Evolutionary conservation across 2,329 filamentous ascomycete species (phyloP).

Genomic region (Aspergillus brunneoviolaceus): DNA sequence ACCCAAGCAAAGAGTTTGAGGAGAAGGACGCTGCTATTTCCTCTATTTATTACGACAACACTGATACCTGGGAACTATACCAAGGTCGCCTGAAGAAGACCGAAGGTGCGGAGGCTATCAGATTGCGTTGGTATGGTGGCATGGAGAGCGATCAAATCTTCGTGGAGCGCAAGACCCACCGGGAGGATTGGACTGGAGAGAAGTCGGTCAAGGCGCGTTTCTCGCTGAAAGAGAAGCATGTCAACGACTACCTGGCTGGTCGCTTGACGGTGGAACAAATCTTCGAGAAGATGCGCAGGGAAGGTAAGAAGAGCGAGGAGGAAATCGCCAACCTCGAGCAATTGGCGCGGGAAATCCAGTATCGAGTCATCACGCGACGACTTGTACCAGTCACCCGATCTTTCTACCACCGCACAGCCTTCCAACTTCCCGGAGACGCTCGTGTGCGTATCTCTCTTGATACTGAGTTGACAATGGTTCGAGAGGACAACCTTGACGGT

Average conservation of each 20-base stretch:
- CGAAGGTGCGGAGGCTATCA: conserved; percentile 94
- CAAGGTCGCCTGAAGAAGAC: conserved; percentile 94
- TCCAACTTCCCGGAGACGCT: conserved; percentile 94
- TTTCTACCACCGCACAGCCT: conserved; percentile 97
- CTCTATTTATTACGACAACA: conserved; percentile 97
- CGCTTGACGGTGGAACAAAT: conserved; percentile 79
- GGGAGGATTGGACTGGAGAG: conserved; percentile 98
- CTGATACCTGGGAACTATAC: conserved; percentile 90
- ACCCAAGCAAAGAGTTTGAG: conserved; percentile 94
- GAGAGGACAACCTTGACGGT: conserved; percentile 92
- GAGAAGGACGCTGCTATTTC: conserved; percentile 89
- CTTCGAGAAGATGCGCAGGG: conserved; percentile 95
- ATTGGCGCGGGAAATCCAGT: conserved; percentile 88
- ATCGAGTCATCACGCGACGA: conserved; percentile 81
- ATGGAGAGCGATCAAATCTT: conserved; percentile 97
- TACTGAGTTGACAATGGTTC: conserved; percentile 90
- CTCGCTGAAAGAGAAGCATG: conserved; percentile 92
- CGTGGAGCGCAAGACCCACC: conserved; percentile 95
- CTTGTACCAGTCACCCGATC: conserved; percentile 88
- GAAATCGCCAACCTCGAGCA: conserved; percentile 88
- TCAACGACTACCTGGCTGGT: conserved; percentile 85
- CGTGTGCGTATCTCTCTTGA: conserved; percentile 95
- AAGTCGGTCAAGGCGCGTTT: conserved; percentile 99
- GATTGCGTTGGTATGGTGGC: conserved; percentile 93
- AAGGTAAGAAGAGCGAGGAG: conserved; percentile 89